Conservation (phyloP, 805 yeast species). For the Pichia deserticola region DNA sequence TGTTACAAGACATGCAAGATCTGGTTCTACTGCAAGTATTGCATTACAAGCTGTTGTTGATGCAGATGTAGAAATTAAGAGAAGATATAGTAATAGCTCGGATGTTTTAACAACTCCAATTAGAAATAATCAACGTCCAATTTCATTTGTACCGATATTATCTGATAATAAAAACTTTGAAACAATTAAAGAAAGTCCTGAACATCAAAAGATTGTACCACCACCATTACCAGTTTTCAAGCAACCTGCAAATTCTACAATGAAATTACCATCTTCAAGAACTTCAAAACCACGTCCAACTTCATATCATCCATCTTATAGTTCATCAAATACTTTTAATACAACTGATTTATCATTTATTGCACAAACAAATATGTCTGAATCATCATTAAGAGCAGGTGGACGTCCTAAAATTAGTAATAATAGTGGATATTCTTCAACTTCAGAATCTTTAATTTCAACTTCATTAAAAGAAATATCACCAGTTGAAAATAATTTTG, state of each 20-base stretch:
- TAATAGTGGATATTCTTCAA: constrained; percentile 11
- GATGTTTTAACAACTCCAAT: constrained; percentile 14
- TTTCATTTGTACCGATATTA: constrained; percentile 22
- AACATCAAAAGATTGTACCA: constrained; percentile 17
- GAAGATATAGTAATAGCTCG: constrained; percentile 26
- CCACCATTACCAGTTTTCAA: constrained; percentile 21
- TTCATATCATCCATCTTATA: constrained; percentile 67
- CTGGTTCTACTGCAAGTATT: constrained; percentile 50
- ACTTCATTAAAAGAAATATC: constrained; percentile 23
- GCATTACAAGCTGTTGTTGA: constrained; percentile 71
- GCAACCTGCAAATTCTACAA: constrained; percentile 19
- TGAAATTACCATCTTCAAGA: constrained; percentile 29
- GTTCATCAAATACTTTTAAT: constrained; percentile 21
- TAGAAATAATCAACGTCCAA: constrained; percentile 27
- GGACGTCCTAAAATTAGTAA: constrained; percentile 1
- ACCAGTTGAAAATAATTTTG: constrained; percentile 12
- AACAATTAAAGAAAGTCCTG: constrained; percentile 42
- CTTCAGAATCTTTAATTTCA: constrained; percentile 16
- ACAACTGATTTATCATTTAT: constrained; percentile 25
- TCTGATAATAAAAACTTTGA: constrained; percentile 26
- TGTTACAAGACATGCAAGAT: constrained; percentile 10
- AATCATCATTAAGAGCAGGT: constrained; percentile 13
- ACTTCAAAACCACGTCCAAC: constrained; percentile 72
- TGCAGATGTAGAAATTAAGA: constrained; percentile 38
- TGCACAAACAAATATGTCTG: constrained; percentile 20